phyloP scores from a whole-genome alignment of 2,329 filamentous ascomycete genomes.

The Exophiala xenobiotica region DNA sequence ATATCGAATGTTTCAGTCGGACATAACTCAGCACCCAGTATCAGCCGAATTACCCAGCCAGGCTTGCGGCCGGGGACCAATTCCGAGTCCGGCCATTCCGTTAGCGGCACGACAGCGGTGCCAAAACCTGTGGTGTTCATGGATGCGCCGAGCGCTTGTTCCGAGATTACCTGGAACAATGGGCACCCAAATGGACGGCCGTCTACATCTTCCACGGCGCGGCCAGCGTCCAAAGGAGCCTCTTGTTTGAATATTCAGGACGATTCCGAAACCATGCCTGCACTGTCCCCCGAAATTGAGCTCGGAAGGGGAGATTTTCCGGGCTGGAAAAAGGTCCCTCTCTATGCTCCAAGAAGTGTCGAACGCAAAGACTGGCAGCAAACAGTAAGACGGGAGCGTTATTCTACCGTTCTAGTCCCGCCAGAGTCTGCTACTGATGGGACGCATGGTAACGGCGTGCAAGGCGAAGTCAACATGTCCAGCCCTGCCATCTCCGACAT shows the following conservation, averaged over 20 bases:
- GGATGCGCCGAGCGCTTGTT: conserved; percentile 7
- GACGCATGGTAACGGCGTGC: not conserved
- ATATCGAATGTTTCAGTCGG: conserved; percentile 12
- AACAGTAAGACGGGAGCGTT: not conserved
- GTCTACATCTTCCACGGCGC: conserved; percentile 13
- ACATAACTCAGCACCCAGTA: conserved; percentile 16
- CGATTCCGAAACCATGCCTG: not conserved
- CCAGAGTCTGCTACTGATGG: not conserved
- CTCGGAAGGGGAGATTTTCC: conserved; percentile 15
- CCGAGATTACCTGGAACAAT: conserved; percentile 6
- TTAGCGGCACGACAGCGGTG: conserved; percentile 7
- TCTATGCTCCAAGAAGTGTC: conserved; percentile 16
- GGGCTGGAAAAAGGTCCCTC: conserved; percentile 19
- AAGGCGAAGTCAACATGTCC: conserved; percentile 1
- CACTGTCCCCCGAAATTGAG: conserved; percentile 7
- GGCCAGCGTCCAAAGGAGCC: conserved; percentile 6
- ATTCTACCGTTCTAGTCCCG: not conserved
- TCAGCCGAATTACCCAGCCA: conserved; percentile 16
- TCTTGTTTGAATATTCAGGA: conserved; percentile 1
- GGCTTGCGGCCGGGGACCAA: conserved; percentile 14
- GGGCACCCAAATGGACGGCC: conserved; percentile 1
- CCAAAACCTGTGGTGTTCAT: conserved; percentile 13
- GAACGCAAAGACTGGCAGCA: not conserved
- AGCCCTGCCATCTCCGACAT: conserved; percentile 14
- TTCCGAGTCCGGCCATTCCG: conserved; percentile 6